A percentile compares a stretch with the other conserved stretches of the same genome.
Conservation (phyloP, 208 protist genomes). For the Herpetomonas muscarum region DNA sequence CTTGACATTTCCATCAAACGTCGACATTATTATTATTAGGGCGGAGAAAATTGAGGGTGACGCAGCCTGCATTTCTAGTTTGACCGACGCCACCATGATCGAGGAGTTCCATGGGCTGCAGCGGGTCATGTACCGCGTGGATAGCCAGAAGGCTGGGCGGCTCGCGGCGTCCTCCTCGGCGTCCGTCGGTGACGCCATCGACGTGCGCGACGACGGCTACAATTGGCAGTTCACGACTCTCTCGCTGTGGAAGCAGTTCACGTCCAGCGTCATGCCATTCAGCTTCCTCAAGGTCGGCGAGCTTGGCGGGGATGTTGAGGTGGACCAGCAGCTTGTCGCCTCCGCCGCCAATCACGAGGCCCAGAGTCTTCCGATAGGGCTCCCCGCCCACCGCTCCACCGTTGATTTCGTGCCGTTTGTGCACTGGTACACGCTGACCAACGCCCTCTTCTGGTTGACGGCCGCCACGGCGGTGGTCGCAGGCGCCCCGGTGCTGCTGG, state of each 20-base stretch:
- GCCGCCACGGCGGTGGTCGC: not conserved
- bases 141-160: constrained; percentile 15
- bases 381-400: not conserved
- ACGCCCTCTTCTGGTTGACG: not conserved
- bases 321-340: too few species aligned
- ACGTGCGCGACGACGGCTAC: not conserved
- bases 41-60: too few species aligned
- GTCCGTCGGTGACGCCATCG: not conserved
- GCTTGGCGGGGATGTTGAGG: too few species aligned
- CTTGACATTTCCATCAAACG: too few species aligned
- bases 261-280: not conserved
- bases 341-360: not conserved
- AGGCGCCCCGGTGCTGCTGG: not conserved
- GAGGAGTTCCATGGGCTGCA: constrained; percentile 22
- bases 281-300: not conserved
- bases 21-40: too few species aligned
- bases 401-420: not conserved
- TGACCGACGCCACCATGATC: constrained; percentile 16
- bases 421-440: not conserved
- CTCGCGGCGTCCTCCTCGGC: constrained; percentile 14
- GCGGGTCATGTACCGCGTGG: constrained; percentile 27
- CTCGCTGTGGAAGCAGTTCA: not conserved
- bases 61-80: too few species aligned
- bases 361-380: not conserved
- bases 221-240: not conserved